Conservation (phyloP, 2,329 filamentous ascomycete species). For the Byssoonygena ceratinophila region DNA sequence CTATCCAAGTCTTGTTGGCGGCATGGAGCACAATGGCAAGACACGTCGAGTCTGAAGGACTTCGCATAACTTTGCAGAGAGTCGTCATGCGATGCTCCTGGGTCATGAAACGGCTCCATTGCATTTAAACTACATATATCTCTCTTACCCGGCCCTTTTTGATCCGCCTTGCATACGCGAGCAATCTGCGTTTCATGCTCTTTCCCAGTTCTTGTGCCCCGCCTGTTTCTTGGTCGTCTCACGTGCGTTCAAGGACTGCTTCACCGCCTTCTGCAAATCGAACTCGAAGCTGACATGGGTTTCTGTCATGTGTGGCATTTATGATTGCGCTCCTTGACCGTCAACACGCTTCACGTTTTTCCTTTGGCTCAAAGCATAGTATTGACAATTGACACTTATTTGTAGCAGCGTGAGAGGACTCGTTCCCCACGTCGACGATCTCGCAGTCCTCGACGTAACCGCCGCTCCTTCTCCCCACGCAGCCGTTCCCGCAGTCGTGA, state of each 20-base stretch:
- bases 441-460: constrained; percentile 66
- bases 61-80: not conserved
- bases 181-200: constrained; percentile 10
- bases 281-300: constrained; percentile 3
- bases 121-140: not conserved
- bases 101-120: not conserved
- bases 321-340: no score
- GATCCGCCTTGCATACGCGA: not conserved
- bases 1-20: not conserved
- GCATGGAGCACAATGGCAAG: not conserved
- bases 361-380: constrained; percentile 12
- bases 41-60: not conserved
- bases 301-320: not conserved
- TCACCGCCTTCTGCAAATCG: constrained; percentile 10
- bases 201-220: constrained; percentile 12
- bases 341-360: no score
- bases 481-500: constrained; percentile 69
- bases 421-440: constrained; percentile 59
- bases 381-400: constrained; percentile 28
- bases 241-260: constrained; percentile 9
- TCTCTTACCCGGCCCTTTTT: not conserved
- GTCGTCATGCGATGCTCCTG: not conserved
- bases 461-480: constrained; percentile 68
- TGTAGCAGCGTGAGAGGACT: constrained; percentile 63
- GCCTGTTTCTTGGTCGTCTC: constrained; percentile 4